Conservation (phyloP, 2,329 filamentous ascomycete species). For the Sclerotinia borealis region DNA sequence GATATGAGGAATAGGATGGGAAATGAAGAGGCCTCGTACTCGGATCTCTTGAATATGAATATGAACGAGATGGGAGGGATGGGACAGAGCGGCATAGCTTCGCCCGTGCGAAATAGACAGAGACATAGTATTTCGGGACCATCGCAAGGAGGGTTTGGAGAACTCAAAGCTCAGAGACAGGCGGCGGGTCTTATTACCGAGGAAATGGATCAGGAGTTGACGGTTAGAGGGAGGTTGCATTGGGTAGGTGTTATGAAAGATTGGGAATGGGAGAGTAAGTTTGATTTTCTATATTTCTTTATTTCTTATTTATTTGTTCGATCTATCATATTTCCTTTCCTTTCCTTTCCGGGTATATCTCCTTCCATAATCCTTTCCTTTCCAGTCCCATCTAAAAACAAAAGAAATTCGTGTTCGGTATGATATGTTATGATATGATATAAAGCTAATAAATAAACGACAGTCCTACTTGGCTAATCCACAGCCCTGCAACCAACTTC, state of each 20-base stretch:
- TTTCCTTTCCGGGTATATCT: neutral
- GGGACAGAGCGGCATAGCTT: neutral
- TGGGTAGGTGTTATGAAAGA: conserved; percentile 69
- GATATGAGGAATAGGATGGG: conserved; percentile 20
- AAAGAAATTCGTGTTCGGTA: neutral
- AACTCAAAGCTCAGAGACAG: conserved; percentile 18
- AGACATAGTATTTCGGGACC: conserved; percentile 15
- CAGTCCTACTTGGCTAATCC: conserved; percentile 9
- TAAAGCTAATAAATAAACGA: neutral
- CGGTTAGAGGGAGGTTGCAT: conserved; percentile 59
- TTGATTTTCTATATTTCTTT: conserved; percentile 8
- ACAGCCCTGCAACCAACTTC: conserved; percentile 5
- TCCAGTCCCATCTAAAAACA: neutral
- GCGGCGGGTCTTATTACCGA: conserved; percentile 29
- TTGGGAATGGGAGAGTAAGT: conserved; percentile 66
- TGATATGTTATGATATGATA: neutral
- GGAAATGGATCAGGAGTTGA: conserved; percentile 52
- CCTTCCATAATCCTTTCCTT: neutral
- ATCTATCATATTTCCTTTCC: neutral
- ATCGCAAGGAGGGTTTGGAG: conserved; percentile 3
- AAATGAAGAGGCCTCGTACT: conserved; percentile 26
- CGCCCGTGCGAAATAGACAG: neutral
- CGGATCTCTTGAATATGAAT: conserved; percentile 27
- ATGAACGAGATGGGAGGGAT: conserved; percentile 27
- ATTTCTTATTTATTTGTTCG: neutral